Percentiles rank a stretch among this genome's conserved stretches.
Evolutionary conservation across 129 eudicot genomes (phyloP).

Genomic region (Helianthus tuberosus): DNA sequence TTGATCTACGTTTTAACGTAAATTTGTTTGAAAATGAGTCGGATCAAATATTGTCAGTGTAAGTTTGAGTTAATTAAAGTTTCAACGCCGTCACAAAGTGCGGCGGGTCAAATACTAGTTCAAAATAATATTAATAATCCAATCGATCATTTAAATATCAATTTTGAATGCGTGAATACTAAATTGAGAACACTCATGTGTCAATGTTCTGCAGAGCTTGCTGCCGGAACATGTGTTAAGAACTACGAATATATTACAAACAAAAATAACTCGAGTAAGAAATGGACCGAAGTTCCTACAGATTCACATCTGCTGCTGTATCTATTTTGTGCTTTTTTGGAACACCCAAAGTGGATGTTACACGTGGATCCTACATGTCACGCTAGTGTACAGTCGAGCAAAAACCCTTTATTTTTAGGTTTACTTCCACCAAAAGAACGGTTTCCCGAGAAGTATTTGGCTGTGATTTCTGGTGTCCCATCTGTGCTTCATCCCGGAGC

Average conservation of each 20-base stretch:
- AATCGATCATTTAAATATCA: constrained; percentile 5
- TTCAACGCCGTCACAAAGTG: no score
- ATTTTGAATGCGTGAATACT: constrained; percentile 9
- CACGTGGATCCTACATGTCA: constrained; percentile 87
- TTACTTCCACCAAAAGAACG: constrained; percentile 92
- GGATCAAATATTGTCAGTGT: no score
- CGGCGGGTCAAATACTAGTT: not conserved
- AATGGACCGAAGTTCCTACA: constrained; percentile 91
- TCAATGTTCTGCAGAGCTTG: constrained; percentile 63
- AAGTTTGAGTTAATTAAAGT: no score
- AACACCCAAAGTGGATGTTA: constrained; percentile 94
- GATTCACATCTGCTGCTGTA: constrained; percentile 89
- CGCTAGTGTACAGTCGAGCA: constrained; percentile 87
- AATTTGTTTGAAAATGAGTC: no score
- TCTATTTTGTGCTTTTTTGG: constrained; percentile 89
- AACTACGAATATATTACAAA: constrained; percentile 73
- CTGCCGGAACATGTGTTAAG: constrained; percentile 90
- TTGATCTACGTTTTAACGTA: no score
- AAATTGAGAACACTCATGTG: not conserved
- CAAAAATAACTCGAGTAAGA: constrained; percentile 66
- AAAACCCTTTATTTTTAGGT: constrained; percentile 89
- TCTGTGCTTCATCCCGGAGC: constrained; percentile 93
- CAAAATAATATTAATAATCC: not conserved
- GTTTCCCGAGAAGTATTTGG: constrained; percentile 87
- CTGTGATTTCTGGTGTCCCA: constrained; percentile 75